phyloP scores from a whole-genome alignment of 208 protist genomes.

The Herpetomonas tarakana region DNA sequence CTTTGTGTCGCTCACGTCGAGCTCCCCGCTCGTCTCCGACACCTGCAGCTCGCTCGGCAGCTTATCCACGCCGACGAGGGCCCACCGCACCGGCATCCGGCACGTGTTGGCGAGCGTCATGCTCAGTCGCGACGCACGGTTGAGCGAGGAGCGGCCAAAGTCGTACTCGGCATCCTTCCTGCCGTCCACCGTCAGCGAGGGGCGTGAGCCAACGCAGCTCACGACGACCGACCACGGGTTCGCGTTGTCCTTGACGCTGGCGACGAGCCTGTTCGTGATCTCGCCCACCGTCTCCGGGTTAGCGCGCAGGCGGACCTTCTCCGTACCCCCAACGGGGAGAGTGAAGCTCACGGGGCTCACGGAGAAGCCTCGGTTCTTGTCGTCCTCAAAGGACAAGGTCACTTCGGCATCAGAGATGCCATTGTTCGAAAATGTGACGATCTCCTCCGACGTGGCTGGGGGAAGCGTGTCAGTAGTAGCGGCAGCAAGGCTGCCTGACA shows the following conservation, averaged over 20 bases:
- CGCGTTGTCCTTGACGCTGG: slow-evolving; percentile 91
- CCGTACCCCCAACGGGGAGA: slow-evolving; percentile 75
- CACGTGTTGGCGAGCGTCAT: slow-evolving; percentile 77
- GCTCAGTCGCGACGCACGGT: slow-evolving; percentile 28
- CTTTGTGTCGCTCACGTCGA: slow-evolving; percentile 56
- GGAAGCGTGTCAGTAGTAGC: neutral
- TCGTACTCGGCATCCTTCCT: slow-evolving; percentile 73
- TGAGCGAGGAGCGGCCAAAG: slow-evolving; percentile 78
- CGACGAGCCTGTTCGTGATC: slow-evolving; percentile 80
- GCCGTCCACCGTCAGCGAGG: slow-evolving; percentile 73
- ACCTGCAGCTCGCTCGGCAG: slow-evolving; percentile 74
- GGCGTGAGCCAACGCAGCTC: slow-evolving; percentile 77
- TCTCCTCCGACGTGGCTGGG: slow-evolving; percentile 33
- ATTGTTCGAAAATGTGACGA: slow-evolving; percentile 89
- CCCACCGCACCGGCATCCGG: slow-evolving; percentile 77
- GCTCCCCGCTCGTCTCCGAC: slow-evolving; percentile 48
- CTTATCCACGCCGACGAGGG: slow-evolving; percentile 51
- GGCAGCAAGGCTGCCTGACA: neutral
- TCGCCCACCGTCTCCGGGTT: slow-evolving; percentile 81
- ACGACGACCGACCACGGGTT: slow-evolving; percentile 85
- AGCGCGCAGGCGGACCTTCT: slow-evolving; percentile 77
- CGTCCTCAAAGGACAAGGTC: slow-evolving; percentile 68
- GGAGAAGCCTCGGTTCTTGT: slow-evolving; percentile 84
- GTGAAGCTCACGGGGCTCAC: slow-evolving; percentile 70
- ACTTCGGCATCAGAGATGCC: slow-evolving; percentile 75